phyloP scores from a whole-genome alignment of 768 basidiomycete genomes.

The Kwoniella pini region DNA sequence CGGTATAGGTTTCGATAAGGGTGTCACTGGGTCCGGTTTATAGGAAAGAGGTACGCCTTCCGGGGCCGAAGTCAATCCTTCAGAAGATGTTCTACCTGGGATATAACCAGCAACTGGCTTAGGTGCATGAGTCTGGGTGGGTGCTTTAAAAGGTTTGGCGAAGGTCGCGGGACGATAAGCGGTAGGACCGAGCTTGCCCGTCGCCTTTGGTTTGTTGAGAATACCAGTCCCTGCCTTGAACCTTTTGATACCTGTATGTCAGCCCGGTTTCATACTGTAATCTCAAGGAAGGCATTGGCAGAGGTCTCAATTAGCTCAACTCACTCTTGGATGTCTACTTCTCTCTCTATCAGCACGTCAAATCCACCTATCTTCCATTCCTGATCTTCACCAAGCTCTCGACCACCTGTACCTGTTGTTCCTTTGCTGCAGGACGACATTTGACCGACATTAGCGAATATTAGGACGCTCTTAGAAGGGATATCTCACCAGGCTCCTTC shows the following conservation, averaged over 20 bases:
- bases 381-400: constrained; percentile 30
- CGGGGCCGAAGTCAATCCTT: constrained; percentile 10
- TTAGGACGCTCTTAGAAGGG: too few species aligned
- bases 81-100: constrained; percentile 8
- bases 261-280: too few species aligned
- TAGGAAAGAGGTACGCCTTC: constrained; percentile 2
- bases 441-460: too few species aligned
- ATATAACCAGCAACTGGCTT: constrained; percentile 26
- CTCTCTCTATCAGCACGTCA: constrained; percentile 34
- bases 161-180: constrained; percentile 25
- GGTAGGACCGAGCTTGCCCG: constrained; percentile 7
- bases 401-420: constrained; percentile 7
- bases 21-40: neutral
- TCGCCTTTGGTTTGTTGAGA: constrained; percentile 27
- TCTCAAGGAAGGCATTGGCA: too few species aligned
- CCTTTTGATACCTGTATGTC: constrained; percentile 12
- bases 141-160: constrained; percentile 43
- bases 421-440: constrained; percentile 26
- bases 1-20: constrained; percentile 1
- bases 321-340: constrained; percentile 33
- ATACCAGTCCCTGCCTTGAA: constrained; percentile 31
- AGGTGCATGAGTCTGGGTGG: constrained; percentile 29
- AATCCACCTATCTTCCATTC: constrained; percentile 44
- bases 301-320: too few species aligned
- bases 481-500: constrained; percentile 45